These are phyloP conservation scores for Lichtheimia corymbifera DNA, from an alignment of 371 early-diverging fungal species.

Conservation along the genomic window DNA sequence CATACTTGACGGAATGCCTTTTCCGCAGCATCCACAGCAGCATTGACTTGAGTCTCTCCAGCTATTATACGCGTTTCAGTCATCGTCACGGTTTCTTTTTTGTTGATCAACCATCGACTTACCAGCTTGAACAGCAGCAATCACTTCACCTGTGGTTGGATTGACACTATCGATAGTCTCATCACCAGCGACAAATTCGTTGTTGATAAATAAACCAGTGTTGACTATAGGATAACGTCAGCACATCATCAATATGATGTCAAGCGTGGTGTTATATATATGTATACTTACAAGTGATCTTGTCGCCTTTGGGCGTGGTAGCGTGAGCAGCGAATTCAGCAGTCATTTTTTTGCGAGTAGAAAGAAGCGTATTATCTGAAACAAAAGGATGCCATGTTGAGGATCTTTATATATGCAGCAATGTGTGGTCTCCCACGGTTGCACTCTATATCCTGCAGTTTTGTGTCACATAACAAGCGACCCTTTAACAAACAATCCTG, in stretches of 20 bases:
- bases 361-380: no score
- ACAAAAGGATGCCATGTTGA: no score
- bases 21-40: constrained; percentile 50
- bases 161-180: constrained; percentile 50
- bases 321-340: constrained; percentile 25
- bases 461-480: no score
- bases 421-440: constrained; percentile 2
- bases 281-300: constrained; percentile 35
- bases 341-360: constrained; percentile 10
- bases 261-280: no score
- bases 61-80: constrained; percentile 25
- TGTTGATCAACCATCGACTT: neutral
- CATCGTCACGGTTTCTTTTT: neutral
- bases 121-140: constrained; percentile 46
- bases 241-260: no score
- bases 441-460: no score
- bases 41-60: constrained; percentile 43
- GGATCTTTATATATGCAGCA: neutral
- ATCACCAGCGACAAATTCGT: constrained; percentile 48
- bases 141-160: constrained; percentile 47
- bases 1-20: constrained; percentile 49
- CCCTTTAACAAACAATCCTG: no score
- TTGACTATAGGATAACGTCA: constrained; percentile 25
- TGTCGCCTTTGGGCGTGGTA: constrained; percentile 36
- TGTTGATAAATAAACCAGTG: constrained; percentile 59